phyloP scores from a whole-genome alignment of 2,329 filamentous ascomycete species.

The Verticillium tricorpus region DNA sequence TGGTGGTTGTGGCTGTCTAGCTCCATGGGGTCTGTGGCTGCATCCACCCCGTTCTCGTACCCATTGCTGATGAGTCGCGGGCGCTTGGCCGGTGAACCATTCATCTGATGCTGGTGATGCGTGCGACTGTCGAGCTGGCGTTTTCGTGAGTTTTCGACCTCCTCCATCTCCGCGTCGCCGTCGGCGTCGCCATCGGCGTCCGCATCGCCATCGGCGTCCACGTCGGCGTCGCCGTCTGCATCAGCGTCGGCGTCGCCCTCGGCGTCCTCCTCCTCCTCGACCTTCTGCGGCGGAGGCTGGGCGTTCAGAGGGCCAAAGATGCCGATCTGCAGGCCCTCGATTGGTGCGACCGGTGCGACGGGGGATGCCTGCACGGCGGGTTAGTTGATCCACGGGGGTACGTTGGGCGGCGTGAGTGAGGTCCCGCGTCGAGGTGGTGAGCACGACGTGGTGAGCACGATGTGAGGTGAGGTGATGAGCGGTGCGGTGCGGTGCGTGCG shows the following conservation, averaged over 20 bases:
- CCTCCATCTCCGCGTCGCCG: conserved; percentile 21
- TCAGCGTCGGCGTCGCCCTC: conserved; percentile 31
- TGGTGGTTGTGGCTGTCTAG: conserved; percentile 44
- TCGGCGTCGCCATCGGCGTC: background rate
- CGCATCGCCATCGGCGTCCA: conserved; percentile 23
- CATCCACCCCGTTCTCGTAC: conserved; percentile 50
- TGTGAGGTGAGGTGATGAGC: background rate
- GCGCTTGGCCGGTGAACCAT: conserved; percentile 56
- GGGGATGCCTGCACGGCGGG: conserved; percentile 42
- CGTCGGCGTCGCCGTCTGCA: conserved; percentile 29
- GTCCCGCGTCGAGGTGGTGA: too few species aligned
- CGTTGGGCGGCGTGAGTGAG: background rate
- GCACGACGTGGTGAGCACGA: background rate
- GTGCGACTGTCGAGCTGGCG: conserved; percentile 39
- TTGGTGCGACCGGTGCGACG: conserved; percentile 37
- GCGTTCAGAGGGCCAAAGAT: conserved; percentile 53
- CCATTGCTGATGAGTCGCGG: conserved; percentile 55
- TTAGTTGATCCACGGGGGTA: background rate
- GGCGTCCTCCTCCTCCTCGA: conserved; percentile 28
- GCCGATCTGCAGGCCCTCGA: conserved; percentile 43
- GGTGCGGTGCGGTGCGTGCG: background rate
- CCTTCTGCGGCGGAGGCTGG: conserved; percentile 38
- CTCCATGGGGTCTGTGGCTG: conserved; percentile 51
- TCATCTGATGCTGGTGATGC: conserved; percentile 40
- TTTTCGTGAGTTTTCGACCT: conserved; percentile 44